Evolutionary conservation across 176 grass and related monocot genomes (phyloP), one percentile per base, ranked within the genome.

Genomic region (Carex cristatella): DNA sequence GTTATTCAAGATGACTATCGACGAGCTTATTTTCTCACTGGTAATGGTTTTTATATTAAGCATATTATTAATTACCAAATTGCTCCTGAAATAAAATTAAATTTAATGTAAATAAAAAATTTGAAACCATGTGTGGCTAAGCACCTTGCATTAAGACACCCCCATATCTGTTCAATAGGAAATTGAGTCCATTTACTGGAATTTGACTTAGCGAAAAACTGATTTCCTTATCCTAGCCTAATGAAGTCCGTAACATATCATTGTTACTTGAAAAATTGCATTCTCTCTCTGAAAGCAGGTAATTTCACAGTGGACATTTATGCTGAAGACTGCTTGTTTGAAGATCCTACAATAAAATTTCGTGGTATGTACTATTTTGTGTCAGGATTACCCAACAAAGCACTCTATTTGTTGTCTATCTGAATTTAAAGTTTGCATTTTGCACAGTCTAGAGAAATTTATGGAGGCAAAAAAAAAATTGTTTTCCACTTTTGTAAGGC

Each of bases 301-400:
- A 81, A 98, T 85, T 98, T 98, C 83, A 92, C 69, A 61, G 38
- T 67, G 16, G 83, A 64, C 3, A 89, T 93, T 62, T 98, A 94
- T 80, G 77, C 86, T 5, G 88, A 94, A 77, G 89, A 94, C 82
- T 98, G 95, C 78, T 78, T 93, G 49, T 94, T 94, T 49, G 91
- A 98, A 83, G 95, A 98, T 84, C 95, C 95, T 13, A 98, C 95
- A 18, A 98, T 98, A 46, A 94, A 87, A 38, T 98, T 94, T 9
- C 79, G 91, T 15, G 89, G 95, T 94, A 81, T 88, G 57, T 35
- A 42, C 15, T 11, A 16, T n/a, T 66, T 64, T 75, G n/a, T 51
- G 23, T 55, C 49, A 55, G 11, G 48, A 3, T 4, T 55, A 23
- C 5, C 12, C 2, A 40, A n/a, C 10, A 61, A 63, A 55, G 23